phyloP scores from a whole-genome alignment of 768 basidiomycete genomes.

The Sutorius australiensis region DNA sequence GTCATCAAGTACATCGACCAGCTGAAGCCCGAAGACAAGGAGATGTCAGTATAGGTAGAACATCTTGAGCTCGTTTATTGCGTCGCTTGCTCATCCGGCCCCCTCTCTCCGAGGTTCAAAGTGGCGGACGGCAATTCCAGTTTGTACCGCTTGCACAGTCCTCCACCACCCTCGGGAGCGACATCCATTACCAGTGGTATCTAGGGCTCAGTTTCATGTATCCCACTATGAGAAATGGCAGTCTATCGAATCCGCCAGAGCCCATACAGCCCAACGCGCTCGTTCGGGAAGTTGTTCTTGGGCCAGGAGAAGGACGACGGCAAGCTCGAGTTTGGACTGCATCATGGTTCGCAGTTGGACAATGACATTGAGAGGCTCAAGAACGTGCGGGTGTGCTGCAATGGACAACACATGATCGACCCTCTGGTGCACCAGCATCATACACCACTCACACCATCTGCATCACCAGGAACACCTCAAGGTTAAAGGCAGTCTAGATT shows the following conservation, averaged over 20 bases:
- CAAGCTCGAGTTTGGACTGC: conserved; percentile 79
- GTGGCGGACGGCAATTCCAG: conserved; percentile 57
- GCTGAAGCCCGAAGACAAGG: conserved; percentile 63
- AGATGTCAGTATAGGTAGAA: conserved; percentile 64
- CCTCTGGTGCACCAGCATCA: conserved; percentile 49
- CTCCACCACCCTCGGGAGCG: no score
- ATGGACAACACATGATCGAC: conserved; percentile 82
- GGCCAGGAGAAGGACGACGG: conserved; percentile 44
- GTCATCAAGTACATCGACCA: conserved; percentile 27
- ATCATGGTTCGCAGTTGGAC: conserved; percentile 68
- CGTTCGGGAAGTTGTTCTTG: conserved; percentile 52
- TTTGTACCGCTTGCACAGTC: conserved; percentile 55
- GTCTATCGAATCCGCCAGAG: no score
- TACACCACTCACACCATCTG: no score
- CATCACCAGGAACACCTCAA: conserved; percentile 60
- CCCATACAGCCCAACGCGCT: conserved; percentile 71
- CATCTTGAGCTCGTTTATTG: conserved; percentile 28
- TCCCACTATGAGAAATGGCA: no score
- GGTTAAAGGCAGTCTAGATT: no score
- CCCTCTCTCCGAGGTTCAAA: conserved; percentile 53
- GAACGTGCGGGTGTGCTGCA: conserved; percentile 91
- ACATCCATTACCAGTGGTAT: no score
- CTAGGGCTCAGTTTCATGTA: no score
- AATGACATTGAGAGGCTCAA: conserved; percentile 89
- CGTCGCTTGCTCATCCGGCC: conserved; percentile 33